These are phyloP conservation scores for Anthracocystis setariae DNA, from an alignment of 1,284 basidiomycete genomes.

Conservation along the genomic window DNA sequence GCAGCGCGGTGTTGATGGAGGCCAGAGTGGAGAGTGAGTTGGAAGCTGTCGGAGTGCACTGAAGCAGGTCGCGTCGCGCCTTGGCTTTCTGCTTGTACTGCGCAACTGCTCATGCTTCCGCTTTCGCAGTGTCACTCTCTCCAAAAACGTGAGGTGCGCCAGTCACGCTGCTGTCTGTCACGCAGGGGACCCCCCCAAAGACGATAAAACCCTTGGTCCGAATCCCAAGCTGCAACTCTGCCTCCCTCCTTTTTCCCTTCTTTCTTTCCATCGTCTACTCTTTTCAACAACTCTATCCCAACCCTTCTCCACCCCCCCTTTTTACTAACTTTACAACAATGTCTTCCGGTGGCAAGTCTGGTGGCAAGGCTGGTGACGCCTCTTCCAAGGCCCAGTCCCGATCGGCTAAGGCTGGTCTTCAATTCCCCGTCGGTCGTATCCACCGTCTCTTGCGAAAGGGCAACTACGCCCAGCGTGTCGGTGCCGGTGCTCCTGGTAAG, in stretches of 20 bases:
- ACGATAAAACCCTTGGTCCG: conserved; percentile 43
- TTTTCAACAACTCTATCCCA: conserved; percentile 3
- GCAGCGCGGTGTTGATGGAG: not conserved
- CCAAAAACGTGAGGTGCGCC: conserved; percentile 3
- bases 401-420: conserved; percentile 76
- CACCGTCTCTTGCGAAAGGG: conserved; percentile 91
- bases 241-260: conserved; percentile 14
- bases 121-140: not conserved
- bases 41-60: not conserved
- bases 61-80: conserved; percentile 4
- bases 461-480: conserved; percentile 82
- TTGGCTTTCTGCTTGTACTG: too few relatives aligned
- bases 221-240: conserved; percentile 23
- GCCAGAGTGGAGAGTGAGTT: too few relatives aligned
- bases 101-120: not conserved
- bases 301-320: conserved; percentile 20
- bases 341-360: conserved; percentile 70
- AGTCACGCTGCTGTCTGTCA: not conserved
- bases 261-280: conserved; percentile 13
- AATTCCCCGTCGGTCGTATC: conserved; percentile 94
- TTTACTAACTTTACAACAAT: conserved; percentile 36
- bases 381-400: conserved; percentile 75
- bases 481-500: conserved; percentile 78
- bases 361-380: conserved; percentile 67
- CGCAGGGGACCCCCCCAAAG: conserved; percentile 17